A percentile compares a stretch with the other conserved stretches of the same genome.
These are phyloP conservation scores for Rauvolfia tetraphylla DNA, from an alignment of 257 asterid genomes.

Conservation along the genomic window DNA sequence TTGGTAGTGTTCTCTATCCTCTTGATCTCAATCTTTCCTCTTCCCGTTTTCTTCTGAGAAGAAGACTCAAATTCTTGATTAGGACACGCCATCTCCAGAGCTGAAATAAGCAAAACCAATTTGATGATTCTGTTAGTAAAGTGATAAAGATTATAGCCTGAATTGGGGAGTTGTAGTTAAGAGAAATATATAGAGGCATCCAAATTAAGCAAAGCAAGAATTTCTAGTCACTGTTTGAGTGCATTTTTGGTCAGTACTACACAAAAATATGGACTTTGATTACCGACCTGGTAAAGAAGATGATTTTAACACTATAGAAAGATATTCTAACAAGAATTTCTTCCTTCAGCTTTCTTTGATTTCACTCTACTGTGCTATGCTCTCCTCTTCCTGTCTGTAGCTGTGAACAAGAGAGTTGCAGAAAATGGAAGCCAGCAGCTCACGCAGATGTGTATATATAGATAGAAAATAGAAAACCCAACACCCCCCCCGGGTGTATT, in stretches of 20 bases:
- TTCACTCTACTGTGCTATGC: constrained; percentile 19
- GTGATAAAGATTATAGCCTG: constrained; percentile 25
- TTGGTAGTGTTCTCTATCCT: constrained; percentile 83
- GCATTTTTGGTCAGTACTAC: constrained; percentile 19
- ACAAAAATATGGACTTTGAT: constrained; percentile 9
- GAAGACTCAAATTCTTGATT: constrained; percentile 56
- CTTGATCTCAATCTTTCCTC: constrained; percentile 86
- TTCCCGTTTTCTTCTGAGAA: constrained; percentile 51
- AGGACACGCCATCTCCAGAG: constrained; percentile 51
- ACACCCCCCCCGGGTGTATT: constrained; percentile 5
- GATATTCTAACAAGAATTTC: constrained; percentile 31
- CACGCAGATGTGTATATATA: constrained; percentile 42
- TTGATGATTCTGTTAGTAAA: constrained; percentile 21
- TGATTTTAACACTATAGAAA: constrained; percentile 14
- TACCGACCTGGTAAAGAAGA: constrained; percentile 36
- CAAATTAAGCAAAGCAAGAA: constrained; percentile 42
- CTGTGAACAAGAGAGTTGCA: constrained; percentile 52
- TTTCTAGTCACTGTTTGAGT: constrained; percentile 15
- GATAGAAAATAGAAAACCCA: constrained; percentile 31
- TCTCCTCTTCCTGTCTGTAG: constrained; percentile 5
- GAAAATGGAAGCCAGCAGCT: constrained; percentile 59
- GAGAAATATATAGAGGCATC: constrained; percentile 21
- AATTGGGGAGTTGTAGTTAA: constrained; percentile 21
- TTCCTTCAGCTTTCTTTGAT: constrained; percentile 14
- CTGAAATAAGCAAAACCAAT: constrained; percentile 54